These are phyloP conservation scores for Suillus discolor DNA, from an alignment of 768 basidiomycete species.

Conservation along the genomic window DNA sequence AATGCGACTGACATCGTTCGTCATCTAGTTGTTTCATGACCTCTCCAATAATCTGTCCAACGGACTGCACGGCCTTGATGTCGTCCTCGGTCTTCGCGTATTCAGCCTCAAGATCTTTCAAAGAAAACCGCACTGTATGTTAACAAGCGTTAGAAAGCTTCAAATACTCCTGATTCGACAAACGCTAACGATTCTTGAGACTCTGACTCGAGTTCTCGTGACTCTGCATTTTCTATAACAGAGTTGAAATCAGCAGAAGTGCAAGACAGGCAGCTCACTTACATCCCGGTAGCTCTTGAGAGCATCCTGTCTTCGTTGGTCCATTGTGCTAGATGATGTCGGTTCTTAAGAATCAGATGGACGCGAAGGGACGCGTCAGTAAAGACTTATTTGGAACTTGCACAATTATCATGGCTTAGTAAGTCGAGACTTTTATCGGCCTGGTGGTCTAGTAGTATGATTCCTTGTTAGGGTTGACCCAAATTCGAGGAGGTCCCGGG, in stretches of 20 bases:
- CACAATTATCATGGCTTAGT: neutral
- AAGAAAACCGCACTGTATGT: slow-evolving; percentile 80
- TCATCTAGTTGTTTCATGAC: slow-evolving; percentile 99
- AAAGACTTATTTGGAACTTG: neutral
- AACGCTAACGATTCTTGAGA: slow-evolving; percentile 82
- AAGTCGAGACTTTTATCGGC: slow-evolving; percentile 19
- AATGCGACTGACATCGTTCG: slow-evolving; percentile 78
- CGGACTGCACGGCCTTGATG: slow-evolving; percentile 98
- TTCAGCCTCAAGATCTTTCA: slow-evolving; percentile 87
- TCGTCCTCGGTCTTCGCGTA: slow-evolving; percentile 98
- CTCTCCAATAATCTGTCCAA: slow-evolving; percentile 98
- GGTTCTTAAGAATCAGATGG: slow-evolving; percentile 19
- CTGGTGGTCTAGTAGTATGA: slow-evolving; percentile 59
- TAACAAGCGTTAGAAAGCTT: neutral
- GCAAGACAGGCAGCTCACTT: slow-evolving; percentile 13
- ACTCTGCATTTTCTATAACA: slow-evolving; percentile 84
- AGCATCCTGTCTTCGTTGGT: slow-evolving; percentile 72
- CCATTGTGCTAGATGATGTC: slow-evolving; percentile 48
- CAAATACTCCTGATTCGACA: neutral
- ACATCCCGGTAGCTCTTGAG: slow-evolving; percentile 80
- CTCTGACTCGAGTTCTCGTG: slow-evolving; percentile 87
- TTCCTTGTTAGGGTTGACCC: slow-evolving; percentile 49
- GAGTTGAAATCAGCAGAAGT: slow-evolving; percentile 14
- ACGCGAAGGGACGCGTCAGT: slow-evolving; percentile 13
- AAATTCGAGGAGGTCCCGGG: slow-evolving; percentile 59